Evolutionary conservation across 1,284 basidiomycete species (phyloP), one percentile per base, ranked within the genome.

Genomic region (Jaminaea rosea): DNA sequence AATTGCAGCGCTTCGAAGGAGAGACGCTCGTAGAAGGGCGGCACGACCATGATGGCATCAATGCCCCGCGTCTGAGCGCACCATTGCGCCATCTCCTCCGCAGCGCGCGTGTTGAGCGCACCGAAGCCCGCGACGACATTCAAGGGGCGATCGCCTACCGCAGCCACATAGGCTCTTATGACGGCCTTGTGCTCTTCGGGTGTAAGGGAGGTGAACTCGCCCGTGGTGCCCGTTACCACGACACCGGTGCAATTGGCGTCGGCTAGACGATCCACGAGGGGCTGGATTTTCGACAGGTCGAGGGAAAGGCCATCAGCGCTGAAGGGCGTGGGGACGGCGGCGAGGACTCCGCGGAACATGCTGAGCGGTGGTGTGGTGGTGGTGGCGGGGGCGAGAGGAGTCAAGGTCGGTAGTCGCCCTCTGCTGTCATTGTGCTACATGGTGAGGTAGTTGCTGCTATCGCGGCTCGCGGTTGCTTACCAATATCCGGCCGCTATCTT

Each of bases 291-390:
- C 4, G 4, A 8, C 10, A 32, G n/a, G 32, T 47, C 32, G 26
- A 47, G 21, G 9, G 9, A n/a, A 15, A 10, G 3, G 3, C 45
- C 45, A 47, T 47, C 45, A 29, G 19, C 23, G 7, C 11, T 29
- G 13, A 47, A 24, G 19, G 45, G 45, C 45, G 45, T 47, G 32
- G 45, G 45, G 26, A 47, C 45, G 32, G 45, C 45, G 17, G 45
- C 45, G 15, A 47, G 13, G 17, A 47, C 19, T 11, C 45, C 45
- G 8, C 41, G 9, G 10, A 21, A 19, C 10, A 17, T 44, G 10
- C 19, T 26, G 9, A 9, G 31, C 31, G 31, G n/a, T 32, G 31
- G 9, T 9, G 31, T 32, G 31, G 31, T 32, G 31, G 31, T 32
- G 31, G 31, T 32, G 31, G 31, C n/a, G 31, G 31, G 9, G 31